Percentiles rank a stretch among this genome's conserved stretches.
These are phyloP conservation scores for Xylaria multiplex DNA, from an alignment of 2,329 filamentous ascomycete genomes.

Conservation along the genomic window DNA sequence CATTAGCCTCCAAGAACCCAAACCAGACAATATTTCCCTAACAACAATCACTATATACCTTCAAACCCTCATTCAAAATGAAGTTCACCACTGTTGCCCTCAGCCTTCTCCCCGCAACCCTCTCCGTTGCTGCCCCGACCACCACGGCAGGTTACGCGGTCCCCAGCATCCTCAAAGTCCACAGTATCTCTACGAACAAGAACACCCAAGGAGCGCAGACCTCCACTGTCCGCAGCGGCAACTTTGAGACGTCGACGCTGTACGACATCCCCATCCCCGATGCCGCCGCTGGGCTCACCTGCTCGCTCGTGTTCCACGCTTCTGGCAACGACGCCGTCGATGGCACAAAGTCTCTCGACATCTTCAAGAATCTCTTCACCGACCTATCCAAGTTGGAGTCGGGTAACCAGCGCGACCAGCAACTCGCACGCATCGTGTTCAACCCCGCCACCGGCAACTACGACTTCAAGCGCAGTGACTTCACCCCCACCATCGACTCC, in stretches of 20 bases:
- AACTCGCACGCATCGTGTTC: slow-evolving; percentile 43
- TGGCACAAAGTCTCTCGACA: slow-evolving; percentile 39
- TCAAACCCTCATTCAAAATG: slow-evolving; percentile 39
- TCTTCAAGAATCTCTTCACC: slow-evolving; percentile 43
- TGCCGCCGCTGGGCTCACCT: slow-evolving; percentile 40
- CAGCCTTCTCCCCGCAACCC: slow-evolving; percentile 40
- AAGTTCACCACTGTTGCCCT: slow-evolving; percentile 41
- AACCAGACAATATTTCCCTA: background rate
- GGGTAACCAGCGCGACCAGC: slow-evolving; percentile 43
- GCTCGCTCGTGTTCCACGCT: slow-evolving; percentile 42
- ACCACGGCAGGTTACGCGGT: slow-evolving; percentile 39
- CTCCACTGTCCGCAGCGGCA: slow-evolving; percentile 37
- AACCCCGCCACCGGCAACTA: slow-evolving; percentile 38
- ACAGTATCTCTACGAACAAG: slow-evolving; percentile 39
- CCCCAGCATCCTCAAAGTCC: slow-evolving; percentile 43
- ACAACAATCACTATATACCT: slow-evolving; percentile 4
- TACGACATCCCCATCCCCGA: slow-evolving; percentile 45
- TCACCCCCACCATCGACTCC: slow-evolving; percentile 36
- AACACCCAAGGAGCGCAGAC: slow-evolving; percentile 31
- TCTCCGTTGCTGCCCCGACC: slow-evolving; percentile 42
- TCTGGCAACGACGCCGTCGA: slow-evolving; percentile 28
- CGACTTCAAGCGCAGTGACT: slow-evolving; percentile 39
- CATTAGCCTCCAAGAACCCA: background rate
- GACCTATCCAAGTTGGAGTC: slow-evolving; percentile 37
- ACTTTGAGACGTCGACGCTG: slow-evolving; percentile 42